phyloP scores from a whole-genome alignment of 371 early-diverging fungal genomes.

The Massospora cicadina region DNA sequence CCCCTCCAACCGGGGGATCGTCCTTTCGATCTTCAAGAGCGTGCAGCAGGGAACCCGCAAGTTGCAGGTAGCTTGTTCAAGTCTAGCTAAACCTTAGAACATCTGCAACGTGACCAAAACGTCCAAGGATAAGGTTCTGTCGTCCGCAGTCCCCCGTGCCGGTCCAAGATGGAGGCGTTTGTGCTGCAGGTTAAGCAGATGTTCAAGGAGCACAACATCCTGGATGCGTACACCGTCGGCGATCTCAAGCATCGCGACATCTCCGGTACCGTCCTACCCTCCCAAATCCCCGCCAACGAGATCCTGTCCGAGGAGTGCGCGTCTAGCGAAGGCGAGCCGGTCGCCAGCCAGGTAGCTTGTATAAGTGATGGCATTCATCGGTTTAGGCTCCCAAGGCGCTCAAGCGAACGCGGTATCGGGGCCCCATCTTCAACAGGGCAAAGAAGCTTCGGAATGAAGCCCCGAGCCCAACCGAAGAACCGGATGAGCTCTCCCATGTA shows the following conservation, averaged over 20 bases:
- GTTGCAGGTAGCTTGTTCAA: slow-evolving; percentile 16
- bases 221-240: slow-evolving; percentile 40
- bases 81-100: slow-evolving; percentile 18
- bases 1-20: slow-evolving; percentile 26
- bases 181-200: slow-evolving; percentile 57
- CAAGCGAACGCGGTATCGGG: neutral
- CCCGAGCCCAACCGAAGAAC: neutral
- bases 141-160: slow-evolving; percentile 43
- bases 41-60: slow-evolving; percentile 19
- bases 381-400: neutral
- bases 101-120: slow-evolving; percentile 69
- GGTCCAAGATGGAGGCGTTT: slow-evolving; percentile 49
- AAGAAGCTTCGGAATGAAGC: neutral
- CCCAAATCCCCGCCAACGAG: slow-evolving; percentile 35
- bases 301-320: slow-evolving; percentile 8
- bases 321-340: neutral
- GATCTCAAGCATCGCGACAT: slow-evolving; percentile 48
- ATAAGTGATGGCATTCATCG: neutral
- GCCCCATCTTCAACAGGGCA: neutral
- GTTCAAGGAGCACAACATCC: slow-evolving; percentile 43
- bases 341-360: neutral
- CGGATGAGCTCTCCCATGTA: neutral
- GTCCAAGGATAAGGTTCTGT: slow-evolving; percentile 32
- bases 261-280: slow-evolving; percentile 45
- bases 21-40: slow-evolving; percentile 23